Percentiles rank a stretch among this genome's conserved stretches.
These are phyloP conservation scores for Pythium vanterpoolii DNA, from an alignment of 352 stramenopile genomes.

Conservation along the genomic window DNA sequence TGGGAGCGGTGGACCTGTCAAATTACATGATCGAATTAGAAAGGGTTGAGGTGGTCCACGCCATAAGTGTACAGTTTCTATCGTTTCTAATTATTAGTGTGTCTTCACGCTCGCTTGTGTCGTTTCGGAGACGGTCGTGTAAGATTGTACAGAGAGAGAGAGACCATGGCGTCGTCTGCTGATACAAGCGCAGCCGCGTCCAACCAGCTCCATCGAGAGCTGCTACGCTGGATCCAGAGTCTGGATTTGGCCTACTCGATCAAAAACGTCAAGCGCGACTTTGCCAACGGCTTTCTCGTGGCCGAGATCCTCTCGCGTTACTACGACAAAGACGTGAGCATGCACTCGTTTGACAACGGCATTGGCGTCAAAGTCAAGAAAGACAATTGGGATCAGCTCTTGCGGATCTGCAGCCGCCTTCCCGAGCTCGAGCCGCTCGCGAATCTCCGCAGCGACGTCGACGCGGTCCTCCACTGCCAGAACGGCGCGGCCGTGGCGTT, in stretches of 20 bases:
- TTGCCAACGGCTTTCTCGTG: constrained; percentile 89
- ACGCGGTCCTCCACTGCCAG: constrained; percentile 88
- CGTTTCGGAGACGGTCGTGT: neutral
- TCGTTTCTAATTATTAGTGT: constrained; percentile 16
- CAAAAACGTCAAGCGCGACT: constrained; percentile 92
- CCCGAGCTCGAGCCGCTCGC: constrained; percentile 61
- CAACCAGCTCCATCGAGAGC: constrained; percentile 87
- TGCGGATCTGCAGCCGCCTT: constrained; percentile 76
- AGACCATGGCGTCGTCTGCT: constrained; percentile 5
- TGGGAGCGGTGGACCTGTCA: constrained; percentile 11
- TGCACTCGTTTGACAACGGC: constrained; percentile 93
- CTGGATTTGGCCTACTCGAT: constrained; percentile 92
- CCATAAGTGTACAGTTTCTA: constrained; percentile 5
- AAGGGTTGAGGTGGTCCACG: neutral
- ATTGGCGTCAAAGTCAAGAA: constrained; percentile 89
- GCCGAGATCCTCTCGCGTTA: constrained; percentile 91
- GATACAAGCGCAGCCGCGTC: neutral
- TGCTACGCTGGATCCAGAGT: constrained; percentile 92
- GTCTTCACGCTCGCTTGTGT: neutral
- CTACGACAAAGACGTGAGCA: constrained; percentile 91
- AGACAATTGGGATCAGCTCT: constrained; percentile 91
- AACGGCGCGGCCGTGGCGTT: constrained; percentile 84
- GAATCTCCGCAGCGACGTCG: constrained; percentile 45
- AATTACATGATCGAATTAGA: constrained; percentile 13
- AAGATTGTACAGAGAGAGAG: neutral